Base-by-base conservation (phyloP, 2,329 filamentous ascomycete genomes). In the Colletotrichum trifolii region DNA sequence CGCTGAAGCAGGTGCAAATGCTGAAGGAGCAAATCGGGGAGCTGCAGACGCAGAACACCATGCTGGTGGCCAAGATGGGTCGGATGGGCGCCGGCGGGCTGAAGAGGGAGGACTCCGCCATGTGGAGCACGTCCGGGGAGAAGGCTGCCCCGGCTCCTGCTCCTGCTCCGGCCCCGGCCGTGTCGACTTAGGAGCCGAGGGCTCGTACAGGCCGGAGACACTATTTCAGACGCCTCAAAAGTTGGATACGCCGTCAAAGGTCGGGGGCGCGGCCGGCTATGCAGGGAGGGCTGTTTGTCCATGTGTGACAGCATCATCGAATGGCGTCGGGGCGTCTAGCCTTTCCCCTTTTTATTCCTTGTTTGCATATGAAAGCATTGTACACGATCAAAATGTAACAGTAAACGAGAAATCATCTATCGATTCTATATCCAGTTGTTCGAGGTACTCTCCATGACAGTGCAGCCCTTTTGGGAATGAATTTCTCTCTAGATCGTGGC, bases 31-130 rank as follows among this genome's bases (percentile, higher is more conserved):
- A 86, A 70, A 81, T 88, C 1, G 85, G 86, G 7, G 82, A 87
- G 70, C 74, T 89, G 48, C 87, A 89, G 77, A 76, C 78, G 1
- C 83, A 89, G 75, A 89, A 89, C 69, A 89, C 87, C 3, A 79
- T 79, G 77, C 77, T 89, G 2, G 85, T 84, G 1, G 85, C 84
- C 8, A 79, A 77, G 68, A 69, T 89, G 52, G 86, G 86, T 0
- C 58, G 59, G 43, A 39, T 61, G 56, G 66, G 62, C 9, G 25
- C 25, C 4, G 25, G 25, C 4, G 67, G 60, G n/a, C 13, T 67
- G 60, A 72, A 73, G 50, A 68, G 70, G 39, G 68, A 72, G 6
- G 68, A 70, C 83, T 86, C 69, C 83, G 46, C 57, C 8, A 82
- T 69, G 8, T 55, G 69, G 36, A 67, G 67, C 40, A 42, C 53